Conservation (phyloP, 2,329 filamentous ascomycete species). For the Fusarium sp. region DNA sequence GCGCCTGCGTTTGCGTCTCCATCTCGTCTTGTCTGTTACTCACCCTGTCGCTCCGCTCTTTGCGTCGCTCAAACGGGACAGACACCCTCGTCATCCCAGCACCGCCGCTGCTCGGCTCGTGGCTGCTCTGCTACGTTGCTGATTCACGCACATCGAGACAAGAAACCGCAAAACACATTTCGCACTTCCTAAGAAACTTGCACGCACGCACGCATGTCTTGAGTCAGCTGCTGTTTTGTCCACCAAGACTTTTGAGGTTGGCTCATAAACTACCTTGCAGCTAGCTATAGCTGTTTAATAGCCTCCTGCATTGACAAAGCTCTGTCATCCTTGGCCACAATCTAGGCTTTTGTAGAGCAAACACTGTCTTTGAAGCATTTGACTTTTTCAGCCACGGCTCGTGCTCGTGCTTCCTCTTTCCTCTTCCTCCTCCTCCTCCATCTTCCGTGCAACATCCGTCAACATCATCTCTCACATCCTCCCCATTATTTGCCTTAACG, state of each 20-base stretch:
- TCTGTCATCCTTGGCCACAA: constrained; percentile 3
- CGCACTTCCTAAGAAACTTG: constrained; percentile 6
- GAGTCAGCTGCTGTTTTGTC: constrained; percentile 3
- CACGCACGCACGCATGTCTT: not conserved
- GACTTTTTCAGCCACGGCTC: constrained; percentile 19
- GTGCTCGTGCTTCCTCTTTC: constrained; percentile 26
- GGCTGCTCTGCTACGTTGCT: constrained; percentile 26
- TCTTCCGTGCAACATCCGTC: constrained; percentile 29
- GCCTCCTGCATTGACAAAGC: not conserved
- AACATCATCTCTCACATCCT: constrained; percentile 23
- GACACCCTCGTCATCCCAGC: constrained; percentile 26
- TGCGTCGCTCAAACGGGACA: constrained; percentile 20
- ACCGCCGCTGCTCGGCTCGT: constrained; percentile 24
- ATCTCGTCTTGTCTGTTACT: constrained; percentile 3
- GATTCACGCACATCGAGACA: constrained; percentile 37
- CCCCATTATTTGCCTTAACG: constrained; percentile 28
- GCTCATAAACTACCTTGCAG: constrained; percentile 2
- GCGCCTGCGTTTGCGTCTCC: not conserved
- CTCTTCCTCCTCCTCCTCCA: constrained; percentile 16
- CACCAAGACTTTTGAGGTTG: not conserved
- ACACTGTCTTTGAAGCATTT: constrained; percentile 25
- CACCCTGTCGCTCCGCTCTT: constrained; percentile 12
- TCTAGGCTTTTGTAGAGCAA: constrained; percentile 13
- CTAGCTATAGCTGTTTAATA: not conserved
- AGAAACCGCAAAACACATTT: constrained; percentile 17